These are phyloP conservation scores for Vigna radiata DNA, from an alignment of 306 rosid genomes.

Conservation along the genomic window DNA sequence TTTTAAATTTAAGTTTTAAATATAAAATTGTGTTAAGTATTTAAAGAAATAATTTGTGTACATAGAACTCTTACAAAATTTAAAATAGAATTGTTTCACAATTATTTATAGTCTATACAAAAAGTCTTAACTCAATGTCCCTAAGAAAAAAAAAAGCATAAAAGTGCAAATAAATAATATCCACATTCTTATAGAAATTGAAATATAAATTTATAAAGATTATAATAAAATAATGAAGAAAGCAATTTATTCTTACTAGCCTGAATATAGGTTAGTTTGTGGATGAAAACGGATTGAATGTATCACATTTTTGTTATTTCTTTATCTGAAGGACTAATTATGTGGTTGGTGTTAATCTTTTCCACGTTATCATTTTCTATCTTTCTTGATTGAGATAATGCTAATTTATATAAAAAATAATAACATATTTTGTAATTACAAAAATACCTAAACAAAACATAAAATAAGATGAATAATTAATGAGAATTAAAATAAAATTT, in stretches of 20 bases:
- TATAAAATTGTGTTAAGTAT: too few species aligned
- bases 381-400: neutral
- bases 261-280: neutral
- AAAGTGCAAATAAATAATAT: neutral
- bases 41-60: too few species aligned
- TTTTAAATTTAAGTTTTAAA: too few species aligned
- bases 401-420: neutral
- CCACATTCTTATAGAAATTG: neutral
- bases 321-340: neutral
- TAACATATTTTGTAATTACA: neutral
- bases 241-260: neutral
- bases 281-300: neutral
- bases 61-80: too few species aligned
- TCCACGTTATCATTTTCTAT: constrained; percentile 8
- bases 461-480: neutral
- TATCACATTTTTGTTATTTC: neutral
- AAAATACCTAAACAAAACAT: neutral
- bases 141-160: too few species aligned
- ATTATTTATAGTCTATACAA: too few species aligned
- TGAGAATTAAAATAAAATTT: neutral
- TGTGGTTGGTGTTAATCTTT: constrained; percentile 18
- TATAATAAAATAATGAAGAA: neutral
- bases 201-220: neutral
- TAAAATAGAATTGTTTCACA: too few species aligned
- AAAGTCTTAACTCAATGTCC: too few species aligned